Conservation (phyloP, 2,329 filamentous ascomycete species). For the Pseudocercospora fuligena region DNA sequence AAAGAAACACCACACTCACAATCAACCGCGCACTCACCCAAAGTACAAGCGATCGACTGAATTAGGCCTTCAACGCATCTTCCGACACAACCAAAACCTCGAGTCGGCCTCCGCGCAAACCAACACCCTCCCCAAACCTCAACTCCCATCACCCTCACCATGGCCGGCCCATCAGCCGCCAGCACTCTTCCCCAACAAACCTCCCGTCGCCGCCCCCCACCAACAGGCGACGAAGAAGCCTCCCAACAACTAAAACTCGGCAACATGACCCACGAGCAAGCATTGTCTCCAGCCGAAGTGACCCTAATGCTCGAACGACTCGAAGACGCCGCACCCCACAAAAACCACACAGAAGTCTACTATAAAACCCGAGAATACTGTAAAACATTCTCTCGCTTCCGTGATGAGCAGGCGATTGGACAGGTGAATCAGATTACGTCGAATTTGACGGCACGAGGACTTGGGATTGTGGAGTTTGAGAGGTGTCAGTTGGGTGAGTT, state of each 20-base stretch:
- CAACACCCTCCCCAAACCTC: background rate
- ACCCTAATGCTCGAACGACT: constrained; percentile 90
- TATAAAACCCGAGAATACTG: constrained; percentile 73
- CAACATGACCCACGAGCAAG: constrained; percentile 91
- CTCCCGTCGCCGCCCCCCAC: constrained; percentile 67
- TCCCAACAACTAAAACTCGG: constrained; percentile 80
- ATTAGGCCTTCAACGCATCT: too few species aligned
- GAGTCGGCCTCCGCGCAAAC: background rate
- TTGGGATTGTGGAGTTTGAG: constrained; percentile 73
- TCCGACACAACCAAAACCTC: constrained; percentile 3
- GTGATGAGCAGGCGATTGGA: constrained; percentile 93
- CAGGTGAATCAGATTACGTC: constrained; percentile 59
- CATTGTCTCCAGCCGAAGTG: constrained; percentile 89
- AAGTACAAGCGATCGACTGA: too few species aligned
- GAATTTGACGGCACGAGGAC: constrained; percentile 60
- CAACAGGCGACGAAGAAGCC: constrained; percentile 85
- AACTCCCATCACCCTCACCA: constrained; percentile 18
- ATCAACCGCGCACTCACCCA: background rate
- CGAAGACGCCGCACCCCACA: constrained; percentile 51
- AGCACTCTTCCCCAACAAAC: constrained; percentile 31
- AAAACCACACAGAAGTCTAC: constrained; percentile 54
- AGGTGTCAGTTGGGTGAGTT: constrained; percentile 81
- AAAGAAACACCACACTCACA: background rate
- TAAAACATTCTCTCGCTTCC: constrained; percentile 80
- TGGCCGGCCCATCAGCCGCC: constrained; percentile 35